A percentile compares a stretch with the other conserved stretches of the same genome.
Conservation (phyloP, 1,139 yeast species). For the Kodamaea sp. region DNA sequence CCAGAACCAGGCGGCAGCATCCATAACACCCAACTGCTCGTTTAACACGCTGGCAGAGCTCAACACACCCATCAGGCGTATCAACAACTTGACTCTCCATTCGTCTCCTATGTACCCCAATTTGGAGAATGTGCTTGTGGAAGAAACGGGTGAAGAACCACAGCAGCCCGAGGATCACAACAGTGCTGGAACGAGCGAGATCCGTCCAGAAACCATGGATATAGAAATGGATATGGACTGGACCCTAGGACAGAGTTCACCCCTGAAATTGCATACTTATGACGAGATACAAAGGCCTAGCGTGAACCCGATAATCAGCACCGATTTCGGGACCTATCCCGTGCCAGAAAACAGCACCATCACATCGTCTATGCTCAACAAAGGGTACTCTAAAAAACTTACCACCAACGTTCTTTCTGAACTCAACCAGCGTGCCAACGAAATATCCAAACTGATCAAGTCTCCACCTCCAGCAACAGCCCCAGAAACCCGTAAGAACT, state of each 20-base stretch:
- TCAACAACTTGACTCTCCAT: constrained; percentile 31
- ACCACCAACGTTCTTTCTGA: constrained; percentile 45
- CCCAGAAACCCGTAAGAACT: constrained; percentile 2
- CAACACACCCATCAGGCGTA: constrained; percentile 44
- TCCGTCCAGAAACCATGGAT: neutral
- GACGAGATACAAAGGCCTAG: too few species aligned
- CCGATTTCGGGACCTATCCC: constrained; percentile 6
- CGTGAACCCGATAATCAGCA: constrained; percentile 1
- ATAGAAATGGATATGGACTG: neutral
- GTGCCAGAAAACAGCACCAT: constrained; percentile 6
- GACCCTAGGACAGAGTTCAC: neutral
- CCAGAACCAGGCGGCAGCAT: constrained; percentile 6
- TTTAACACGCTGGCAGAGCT: constrained; percentile 21
- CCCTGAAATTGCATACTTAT: neutral
- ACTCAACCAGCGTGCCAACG: constrained; percentile 36
- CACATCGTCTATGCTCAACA: constrained; percentile 30
- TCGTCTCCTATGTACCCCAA: constrained; percentile 20
- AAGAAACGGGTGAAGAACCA: neutral
- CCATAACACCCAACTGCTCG: constrained; percentile 9
- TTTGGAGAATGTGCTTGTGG: constrained; percentile 13
- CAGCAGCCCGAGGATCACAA: neutral
- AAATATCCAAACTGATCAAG: constrained; percentile 24
- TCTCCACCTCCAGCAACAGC: constrained; percentile 13
- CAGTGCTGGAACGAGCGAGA: neutral
- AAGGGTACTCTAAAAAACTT: constrained; percentile 44